Conservation (phyloP, 495 filamentous ascomycete genomes). For the Aspergillus baeticus region DNA sequence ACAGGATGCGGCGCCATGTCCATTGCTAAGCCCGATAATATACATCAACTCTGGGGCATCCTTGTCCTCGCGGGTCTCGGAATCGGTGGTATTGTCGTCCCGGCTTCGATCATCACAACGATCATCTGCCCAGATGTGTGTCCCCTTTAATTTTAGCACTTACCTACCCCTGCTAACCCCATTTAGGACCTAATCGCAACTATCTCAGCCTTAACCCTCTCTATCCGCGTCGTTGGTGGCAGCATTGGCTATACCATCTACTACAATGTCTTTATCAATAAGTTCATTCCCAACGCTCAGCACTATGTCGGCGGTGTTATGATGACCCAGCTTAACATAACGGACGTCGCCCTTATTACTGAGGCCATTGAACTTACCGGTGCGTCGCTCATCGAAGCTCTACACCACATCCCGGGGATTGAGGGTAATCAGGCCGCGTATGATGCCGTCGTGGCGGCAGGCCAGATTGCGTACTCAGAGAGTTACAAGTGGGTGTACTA, state of each 20-base stretch:
- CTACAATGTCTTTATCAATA: constrained; percentile 72
- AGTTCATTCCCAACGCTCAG: constrained; percentile 54
- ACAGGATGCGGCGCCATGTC: constrained; percentile 62
- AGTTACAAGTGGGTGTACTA: constrained; percentile 69
- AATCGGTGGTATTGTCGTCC: constrained; percentile 73
- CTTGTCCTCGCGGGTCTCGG: constrained; percentile 65
- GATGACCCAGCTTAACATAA: constrained; percentile 52
- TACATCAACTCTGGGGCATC: constrained; percentile 59
- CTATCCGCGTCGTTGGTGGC: constrained; percentile 70
- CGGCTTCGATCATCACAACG: constrained; percentile 67
- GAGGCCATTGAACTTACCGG: constrained; percentile 58
- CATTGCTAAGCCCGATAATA: constrained; percentile 55
- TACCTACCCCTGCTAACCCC: not conserved
- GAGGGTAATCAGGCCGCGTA: constrained; percentile 51
- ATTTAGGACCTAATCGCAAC: constrained; percentile 67
- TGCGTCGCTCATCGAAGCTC: constrained; percentile 50
- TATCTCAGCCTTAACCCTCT: constrained; percentile 69
- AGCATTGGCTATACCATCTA: constrained; percentile 71
- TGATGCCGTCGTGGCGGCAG: constrained; percentile 58
- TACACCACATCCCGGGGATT: constrained; percentile 57
- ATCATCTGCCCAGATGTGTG: constrained; percentile 67
- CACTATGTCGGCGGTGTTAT: constrained; percentile 56
- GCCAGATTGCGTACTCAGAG: constrained; percentile 60
- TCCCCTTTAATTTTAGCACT: not conserved
- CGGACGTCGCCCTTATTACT: constrained; percentile 34